These are phyloP conservation scores for Gossypioides kirkii DNA, from an alignment of 345 rosid species.

Conservation along the genomic window DNA sequence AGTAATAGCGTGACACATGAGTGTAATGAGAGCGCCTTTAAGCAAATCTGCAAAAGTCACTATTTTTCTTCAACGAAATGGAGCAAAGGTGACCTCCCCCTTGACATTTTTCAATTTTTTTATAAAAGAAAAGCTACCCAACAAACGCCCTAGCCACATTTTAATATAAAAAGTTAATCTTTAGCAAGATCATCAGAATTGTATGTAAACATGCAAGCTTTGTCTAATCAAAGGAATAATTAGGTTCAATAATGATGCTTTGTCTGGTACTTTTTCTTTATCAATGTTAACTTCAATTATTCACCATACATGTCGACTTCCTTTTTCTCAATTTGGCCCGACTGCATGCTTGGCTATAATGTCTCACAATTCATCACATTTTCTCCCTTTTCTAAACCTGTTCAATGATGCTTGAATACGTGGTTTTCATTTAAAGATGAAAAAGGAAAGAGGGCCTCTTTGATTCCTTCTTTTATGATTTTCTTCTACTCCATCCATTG, in stretches of 20 bases:
- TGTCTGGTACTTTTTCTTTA: conserved; percentile 21
- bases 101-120: conserved; percentile 8
- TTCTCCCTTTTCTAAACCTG: not conserved
- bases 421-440: conserved; percentile 51
- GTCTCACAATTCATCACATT: conserved; percentile 12
- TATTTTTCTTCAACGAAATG: conserved; percentile 1
- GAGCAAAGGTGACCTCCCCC: not conserved
- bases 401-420: conserved; percentile 44
- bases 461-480: conserved; percentile 24
- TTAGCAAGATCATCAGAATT: conserved; percentile 17
- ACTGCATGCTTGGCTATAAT: conserved; percentile 39
- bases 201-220: conserved; percentile 12
- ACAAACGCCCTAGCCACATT: conserved; percentile 13
- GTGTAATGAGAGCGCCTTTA: conserved; percentile 40
- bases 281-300: conserved; percentile 36
- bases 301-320: conserved; percentile 34
- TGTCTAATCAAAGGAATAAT: conserved; percentile 23
- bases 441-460: conserved; percentile 32
- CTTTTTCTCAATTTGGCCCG: conserved; percentile 29
- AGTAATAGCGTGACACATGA: conserved; percentile 31
- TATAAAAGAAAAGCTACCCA: conserved; percentile 22
- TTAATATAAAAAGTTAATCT: conserved; percentile 30
- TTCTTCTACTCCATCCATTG: conserved; percentile 19
- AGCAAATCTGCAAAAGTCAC: conserved; percentile 1
- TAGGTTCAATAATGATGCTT: conserved; percentile 28